Evolutionary conservation across 345 rosid species (phyloP), one percentile per base, ranked within the genome.

Genomic region (Syzygium grande): DNA sequence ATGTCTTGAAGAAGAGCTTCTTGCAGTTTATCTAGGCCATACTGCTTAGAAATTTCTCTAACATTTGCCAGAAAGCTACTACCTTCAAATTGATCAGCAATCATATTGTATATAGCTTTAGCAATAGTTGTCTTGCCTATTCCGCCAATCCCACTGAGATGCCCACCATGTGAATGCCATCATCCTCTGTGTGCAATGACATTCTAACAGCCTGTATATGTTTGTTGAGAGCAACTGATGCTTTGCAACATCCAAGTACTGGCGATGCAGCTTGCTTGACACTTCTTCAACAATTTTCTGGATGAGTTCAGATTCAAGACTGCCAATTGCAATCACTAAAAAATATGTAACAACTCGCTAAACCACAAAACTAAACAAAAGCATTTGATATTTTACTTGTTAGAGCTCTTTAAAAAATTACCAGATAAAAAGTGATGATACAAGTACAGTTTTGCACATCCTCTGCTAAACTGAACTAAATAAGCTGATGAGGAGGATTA

Each of bases 11-110:
- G 87, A 34, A 91, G 87, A 25, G 77, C 29, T 38, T 91, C 85
- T 59, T 89, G 89, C 15, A 90, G 15, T 52, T 65, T 52, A 7
- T 61, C 14, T 0, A 84, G 34, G 41, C 87, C 87, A 22, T 77
- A 53, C 1, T 38, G 86, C 79, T 55, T 23, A 38, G 61, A 65
- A 13, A 52, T 89, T 88, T 91, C 91, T 80, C 90, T 89, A 19
- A 92, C 94, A 85, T 92, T 91, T 34, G 77, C 85, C 14, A 91
- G 80, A 25, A 94, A 91, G 87, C 89, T 88, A 51, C 85, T 86
- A 21, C 91, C 90, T 34, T 94, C 90, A 41, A 92, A 95, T 77
- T 88, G 87, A 19, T 88, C 87, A 17, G 89, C 22, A 17, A 4
- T 51, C 21, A 84, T 86, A 61, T 90, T 89, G 13, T 86, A 90